Base-by-base conservation (phyloP, 2,329 filamentous ascomycete species). In the Paradendryphiella salina region DNA sequence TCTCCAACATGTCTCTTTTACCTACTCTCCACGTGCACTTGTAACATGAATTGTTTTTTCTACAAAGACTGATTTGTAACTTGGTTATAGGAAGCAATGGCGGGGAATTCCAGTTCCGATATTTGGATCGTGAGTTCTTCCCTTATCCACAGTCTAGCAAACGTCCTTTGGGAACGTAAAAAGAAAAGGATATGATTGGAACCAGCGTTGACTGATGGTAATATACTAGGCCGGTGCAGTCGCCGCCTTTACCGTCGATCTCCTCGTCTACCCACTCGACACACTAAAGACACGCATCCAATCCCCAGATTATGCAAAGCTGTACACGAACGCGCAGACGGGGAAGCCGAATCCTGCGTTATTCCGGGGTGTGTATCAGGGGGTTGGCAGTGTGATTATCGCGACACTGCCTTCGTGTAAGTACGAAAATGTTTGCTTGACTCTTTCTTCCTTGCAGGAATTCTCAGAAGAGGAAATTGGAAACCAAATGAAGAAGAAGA, bases 261-360 rank as follows among this genome's bases (percentile, higher is more conserved):
- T 95, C 40, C 78, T 96, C 13, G 83, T 96, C 29, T 96, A 94
- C 65, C 92, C 91, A 0, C 79, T 96, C 13, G 92, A 96, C 70
- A 96, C 91, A 0, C 79, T 96, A 64, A 96, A 96, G 71, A 96
- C 91, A 6, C 83, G 91, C 8, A 81, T 90, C 39, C 91, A 96
- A 70, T 90, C 87, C 45, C 86, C 85, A 10, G 83, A 91, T 63
- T 94, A 91, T 74, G 76, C 83, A 31, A 80, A 81, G 41, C 79
- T 86, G 0, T 93, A 85, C 68, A 82, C 79, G 63, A 75, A 86
- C 74, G 78, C 79, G 13, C 73, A 75, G 1, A 81, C 82, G 17
- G 80, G 80, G 11, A 77, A 78, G 1, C 73, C 83, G 26, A 82
- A 80, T 36, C 77, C 79, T 46, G 71, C 81, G 15, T 77, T 86